phyloP scores from a whole-genome alignment of 805 yeast species.

The Hanseniaspora meyeri region DNA sequence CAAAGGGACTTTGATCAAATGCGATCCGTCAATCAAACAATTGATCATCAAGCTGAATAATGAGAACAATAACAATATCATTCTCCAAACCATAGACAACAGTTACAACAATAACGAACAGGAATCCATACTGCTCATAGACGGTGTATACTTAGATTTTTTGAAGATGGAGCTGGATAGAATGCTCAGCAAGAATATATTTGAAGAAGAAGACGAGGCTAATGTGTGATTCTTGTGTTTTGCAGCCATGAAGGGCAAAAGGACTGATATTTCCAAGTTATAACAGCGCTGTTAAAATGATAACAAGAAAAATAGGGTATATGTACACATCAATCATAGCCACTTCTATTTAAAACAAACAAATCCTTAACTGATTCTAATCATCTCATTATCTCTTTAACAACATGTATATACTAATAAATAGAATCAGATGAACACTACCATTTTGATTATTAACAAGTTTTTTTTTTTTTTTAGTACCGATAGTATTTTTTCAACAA shows the following conservation, averaged over 20 bases:
- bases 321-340: too few species aligned
- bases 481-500: neutral
- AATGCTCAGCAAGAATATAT: slow-evolving; percentile 68
- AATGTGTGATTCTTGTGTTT: neutral
- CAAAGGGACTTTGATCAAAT: slow-evolving; percentile 42
- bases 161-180: slow-evolving; percentile 68
- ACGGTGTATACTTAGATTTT: slow-evolving; percentile 59
- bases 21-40: slow-evolving; percentile 91
- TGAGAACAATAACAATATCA: slow-evolving; percentile 52
- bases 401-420: too few species aligned
- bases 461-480: neutral
- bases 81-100: slow-evolving; percentile 72
- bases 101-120: slow-evolving; percentile 40
- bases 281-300: neutral
- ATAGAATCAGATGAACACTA: neutral
- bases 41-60: slow-evolving; percentile 73
- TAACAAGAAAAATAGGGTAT: too few species aligned
- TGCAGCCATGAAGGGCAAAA: too few species aligned
- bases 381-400: too few species aligned
- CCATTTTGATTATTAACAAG: neutral
- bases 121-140: slow-evolving; percentile 42
- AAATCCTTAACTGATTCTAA: too few species aligned
- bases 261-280: too few species aligned
- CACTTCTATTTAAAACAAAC: too few species aligned
- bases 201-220: slow-evolving; percentile 53